Conservation (phyloP, 208 protist genomes). For the Leishmania tropica region DNA sequence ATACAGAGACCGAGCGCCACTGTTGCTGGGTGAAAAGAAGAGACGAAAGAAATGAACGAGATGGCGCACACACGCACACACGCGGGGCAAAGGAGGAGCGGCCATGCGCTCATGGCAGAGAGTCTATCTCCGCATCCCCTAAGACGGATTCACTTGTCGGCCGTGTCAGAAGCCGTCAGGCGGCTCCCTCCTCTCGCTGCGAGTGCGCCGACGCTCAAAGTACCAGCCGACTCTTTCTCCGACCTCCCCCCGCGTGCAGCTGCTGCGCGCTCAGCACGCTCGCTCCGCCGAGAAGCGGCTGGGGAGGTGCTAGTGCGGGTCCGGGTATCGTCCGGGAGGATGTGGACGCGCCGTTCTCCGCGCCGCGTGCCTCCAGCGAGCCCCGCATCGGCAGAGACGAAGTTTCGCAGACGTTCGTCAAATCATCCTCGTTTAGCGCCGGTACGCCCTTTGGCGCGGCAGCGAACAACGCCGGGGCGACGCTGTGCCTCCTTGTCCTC, state of each 20-base stretch:
- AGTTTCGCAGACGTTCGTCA: neutral
- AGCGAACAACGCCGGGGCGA: neutral
- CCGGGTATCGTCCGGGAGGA: neutral
- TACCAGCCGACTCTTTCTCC: conserved; percentile 40
- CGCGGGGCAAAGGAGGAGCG: neutral
- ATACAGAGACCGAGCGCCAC: neutral
- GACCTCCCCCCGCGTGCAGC: conserved; percentile 4
- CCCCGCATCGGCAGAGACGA: too few relatives aligned
- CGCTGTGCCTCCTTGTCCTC: neutral
- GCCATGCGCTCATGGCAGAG: neutral
- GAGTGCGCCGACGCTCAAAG: conserved; percentile 4
- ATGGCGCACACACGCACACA: neutral
- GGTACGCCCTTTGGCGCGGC: neutral
- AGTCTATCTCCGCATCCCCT: neutral
- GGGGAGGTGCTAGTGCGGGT: conserved; percentile 5
- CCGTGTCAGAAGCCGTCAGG: neutral
- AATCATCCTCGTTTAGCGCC: neutral
- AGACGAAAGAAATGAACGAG: neutral
- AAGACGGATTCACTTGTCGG: neutral
- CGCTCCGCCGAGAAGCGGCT: conserved; percentile 23
- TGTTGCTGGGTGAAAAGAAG: neutral
- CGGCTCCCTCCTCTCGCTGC: neutral
- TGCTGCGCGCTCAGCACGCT: conserved; percentile 6
- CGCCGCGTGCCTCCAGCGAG: neutral
- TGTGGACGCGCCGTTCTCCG: neutral